These are phyloP conservation scores for Lactarius trivialis DNA, from an alignment of 768 basidiomycete species.

Conservation along the genomic window DNA sequence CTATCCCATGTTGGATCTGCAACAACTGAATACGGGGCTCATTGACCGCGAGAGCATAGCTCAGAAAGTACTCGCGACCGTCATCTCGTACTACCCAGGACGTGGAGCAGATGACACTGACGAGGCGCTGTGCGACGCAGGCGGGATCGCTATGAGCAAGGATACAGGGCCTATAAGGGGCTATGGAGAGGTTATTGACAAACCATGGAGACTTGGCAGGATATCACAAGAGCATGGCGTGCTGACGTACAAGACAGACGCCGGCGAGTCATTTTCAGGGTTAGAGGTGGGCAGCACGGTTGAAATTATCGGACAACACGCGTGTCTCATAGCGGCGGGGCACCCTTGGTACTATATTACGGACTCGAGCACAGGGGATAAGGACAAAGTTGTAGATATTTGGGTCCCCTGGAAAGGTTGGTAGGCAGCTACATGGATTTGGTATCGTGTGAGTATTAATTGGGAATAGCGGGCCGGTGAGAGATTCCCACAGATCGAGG, in stretches of 20 bases:
- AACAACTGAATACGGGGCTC: conserved; percentile 71
- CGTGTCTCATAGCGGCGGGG: conserved; percentile 73
- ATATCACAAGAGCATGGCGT: conserved; percentile 80
- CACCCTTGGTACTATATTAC: conserved; percentile 83
- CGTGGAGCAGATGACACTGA: conserved; percentile 54
- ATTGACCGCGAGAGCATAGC: conserved; percentile 52
- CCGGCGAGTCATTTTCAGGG: conserved; percentile 21
- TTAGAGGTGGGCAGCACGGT: conserved; percentile 56
- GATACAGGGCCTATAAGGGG: conserved; percentile 69
- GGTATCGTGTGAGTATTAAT: not conserved
- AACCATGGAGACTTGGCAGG: conserved; percentile 55
- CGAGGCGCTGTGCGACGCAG: conserved; percentile 78
- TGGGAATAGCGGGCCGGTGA: not conserved
- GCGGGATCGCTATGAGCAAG: conserved; percentile 82
- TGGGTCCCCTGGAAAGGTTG: conserved; percentile 93
- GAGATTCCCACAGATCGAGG: conserved; percentile 5
- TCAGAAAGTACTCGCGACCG: conserved; percentile 61
- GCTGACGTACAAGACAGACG: conserved; percentile 36
- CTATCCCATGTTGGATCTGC: conserved; percentile 78
- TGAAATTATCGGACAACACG: conserved; percentile 79
- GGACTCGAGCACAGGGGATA: conserved; percentile 48
- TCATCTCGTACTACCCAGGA: conserved; percentile 75
- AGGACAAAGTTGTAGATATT: conserved; percentile 57
- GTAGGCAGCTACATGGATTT: conserved; percentile 32
- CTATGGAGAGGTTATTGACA: conserved; percentile 66